Base-by-base conservation (phyloP, 2,329 filamentous ascomycete species). In the Fusarium sterilihyphosum region DNA sequence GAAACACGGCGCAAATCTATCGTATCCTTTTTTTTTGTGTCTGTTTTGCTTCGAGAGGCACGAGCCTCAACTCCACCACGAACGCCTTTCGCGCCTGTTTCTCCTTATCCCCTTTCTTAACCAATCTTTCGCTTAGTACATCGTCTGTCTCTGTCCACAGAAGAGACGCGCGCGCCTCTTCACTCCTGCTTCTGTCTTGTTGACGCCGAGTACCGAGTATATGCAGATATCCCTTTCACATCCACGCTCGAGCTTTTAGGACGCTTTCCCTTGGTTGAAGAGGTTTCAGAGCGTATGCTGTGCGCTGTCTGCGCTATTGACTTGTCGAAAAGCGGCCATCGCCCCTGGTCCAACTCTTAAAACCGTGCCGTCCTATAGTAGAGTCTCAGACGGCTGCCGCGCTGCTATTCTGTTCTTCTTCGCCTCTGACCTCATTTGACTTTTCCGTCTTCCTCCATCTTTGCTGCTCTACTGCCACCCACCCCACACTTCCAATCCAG, bases 401-500 rank as follows among this genome's bases (percentile, higher is more conserved):
- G 64, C 65, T 76, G 66, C 62, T 65, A 75, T 77, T 78, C 73
- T 76, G 62, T 57, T 68, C 71, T 66, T 71, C 68, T 65, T 78
- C 63, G 77, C 80, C 81, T 83, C 82, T 84, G 82, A 84, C 83
- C 83, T 84, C 83, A 84, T 83, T 80, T 77, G 77, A 80, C 78
- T 79, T 80, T 77, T 76, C 78, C 68, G 73, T 75, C 70, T 75
- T 73, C 71, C 60, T 79, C 73, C 68, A 73, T 75, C 75, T 59
- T 69, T 64, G 72, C 70, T 78, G 52, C 71, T 72, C 75, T 53
- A 64, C 76, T 77, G 63, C 70, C 76, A 73, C 74, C 75, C 76
- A 77, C 77, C 77, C 77, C 80, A 74, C 78, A 75, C 79, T 77
- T 59, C 67, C 67, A 70, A 47, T 64, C 58, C 67, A 65, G 54